Evolutionary conservation across 2,329 filamentous ascomycete species (phyloP), one percentile per base, ranked within the genome.

Genomic region (Zymoseptoria tritici): DNA sequence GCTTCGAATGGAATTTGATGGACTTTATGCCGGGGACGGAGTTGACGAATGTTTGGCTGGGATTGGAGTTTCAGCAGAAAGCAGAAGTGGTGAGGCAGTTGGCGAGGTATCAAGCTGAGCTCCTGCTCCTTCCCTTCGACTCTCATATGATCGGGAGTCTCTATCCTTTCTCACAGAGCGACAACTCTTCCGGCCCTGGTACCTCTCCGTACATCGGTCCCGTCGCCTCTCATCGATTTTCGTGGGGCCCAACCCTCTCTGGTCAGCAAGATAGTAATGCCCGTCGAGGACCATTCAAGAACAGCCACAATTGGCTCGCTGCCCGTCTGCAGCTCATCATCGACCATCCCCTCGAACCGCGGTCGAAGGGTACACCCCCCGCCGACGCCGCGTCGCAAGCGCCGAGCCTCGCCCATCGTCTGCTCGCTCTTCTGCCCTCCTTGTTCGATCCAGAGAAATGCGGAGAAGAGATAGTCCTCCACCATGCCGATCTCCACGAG

Each of bases 1-100:
- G 55, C 5, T 52, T 55, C 5, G 26, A 56, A 8, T 63, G 58
- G 31, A 55, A 58, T n/a, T 16, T 63, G 49, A 63, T 63, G 57
- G 55, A 61, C n/a, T 13, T 29, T 1, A 53, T 59, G 13, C 46
- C 31, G 1, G 61, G 61, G 11, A 9, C 11, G 9, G 1, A 9
- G 6, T 50, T 61, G 9, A 9, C 46, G 5, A 5, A 42, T 3
- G 42, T 55, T 9, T 61, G 61, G 61, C 21, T 13, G 4, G 20
- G 42, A 6, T 49, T 63, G 9, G 22, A 57, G 1, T 21, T 58
- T 13, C 9, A 31, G 20, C 52, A 54, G 7, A 62, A 60, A 49
- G 22, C 49, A 4, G 19, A 22, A 19, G 21, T 58, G n/a, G 50
- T 62, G 5, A 19, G 50, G 9, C 51, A 58, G 19, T 31, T 58